These are phyloP conservation scores for Aspergillus vadensis DNA, from an alignment of 2,329 filamentous ascomycete genomes.

Conservation along the genomic window DNA sequence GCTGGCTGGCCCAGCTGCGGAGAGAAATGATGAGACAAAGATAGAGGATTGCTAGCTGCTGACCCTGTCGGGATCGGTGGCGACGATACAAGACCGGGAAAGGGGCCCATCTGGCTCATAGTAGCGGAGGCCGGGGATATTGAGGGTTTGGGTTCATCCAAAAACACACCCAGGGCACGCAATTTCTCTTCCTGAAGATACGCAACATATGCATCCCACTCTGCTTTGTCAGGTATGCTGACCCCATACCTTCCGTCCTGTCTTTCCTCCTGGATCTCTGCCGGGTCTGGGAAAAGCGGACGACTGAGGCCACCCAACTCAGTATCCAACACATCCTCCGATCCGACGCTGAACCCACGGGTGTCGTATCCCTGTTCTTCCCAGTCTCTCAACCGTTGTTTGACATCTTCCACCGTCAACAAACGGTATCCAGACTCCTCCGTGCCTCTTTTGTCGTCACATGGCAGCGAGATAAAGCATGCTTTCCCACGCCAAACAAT, in stretches of 20 bases:
- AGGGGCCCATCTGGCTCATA: constrained; percentile 70
- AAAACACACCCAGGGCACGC: constrained; percentile 82
- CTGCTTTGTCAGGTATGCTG: constrained; percentile 49
- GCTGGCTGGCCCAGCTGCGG: constrained; percentile 61
- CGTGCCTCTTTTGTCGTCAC: constrained; percentile 66
- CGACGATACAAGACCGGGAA: constrained; percentile 76
- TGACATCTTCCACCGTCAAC: constrained; percentile 43
- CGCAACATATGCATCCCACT: constrained; percentile 78
- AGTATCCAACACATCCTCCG: constrained; percentile 30
- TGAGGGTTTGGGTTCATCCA: constrained; percentile 69
- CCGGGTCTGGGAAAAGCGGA: constrained; percentile 45
- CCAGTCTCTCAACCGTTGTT: constrained; percentile 44
- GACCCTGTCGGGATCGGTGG: constrained; percentile 80
- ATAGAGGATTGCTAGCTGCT: constrained; percentile 68
- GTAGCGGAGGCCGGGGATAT: constrained; percentile 67
- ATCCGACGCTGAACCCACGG: constrained; percentile 42
- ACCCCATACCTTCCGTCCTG: constrained; percentile 37
- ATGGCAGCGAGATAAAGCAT: constrained; percentile 69
- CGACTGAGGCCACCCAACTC: constrained; percentile 47
- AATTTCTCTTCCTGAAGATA: constrained; percentile 89
- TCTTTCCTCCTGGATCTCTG: constrained; percentile 40
- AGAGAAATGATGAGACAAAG: constrained; percentile 64
- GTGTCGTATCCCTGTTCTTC: constrained; percentile 47
- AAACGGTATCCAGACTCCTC: constrained; percentile 39
- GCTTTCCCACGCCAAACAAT: constrained; percentile 74